These are phyloP conservation scores for sunflower (Helianthus annuus) DNA, from an alignment of 129 eudicot species.

Conservation along the genomic window DNA sequence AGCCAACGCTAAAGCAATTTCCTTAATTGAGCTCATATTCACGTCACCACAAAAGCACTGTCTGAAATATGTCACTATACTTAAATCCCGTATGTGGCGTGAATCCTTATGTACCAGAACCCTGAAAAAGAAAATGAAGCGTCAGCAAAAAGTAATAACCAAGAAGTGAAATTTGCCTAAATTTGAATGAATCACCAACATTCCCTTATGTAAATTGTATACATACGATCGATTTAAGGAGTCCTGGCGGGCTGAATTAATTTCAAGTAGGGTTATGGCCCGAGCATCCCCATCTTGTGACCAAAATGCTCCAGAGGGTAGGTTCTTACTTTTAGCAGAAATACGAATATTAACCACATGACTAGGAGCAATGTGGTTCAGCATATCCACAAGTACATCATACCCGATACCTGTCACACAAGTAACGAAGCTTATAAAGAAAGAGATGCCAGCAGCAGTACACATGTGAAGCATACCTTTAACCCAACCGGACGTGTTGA, in stretches of 20 bases:
- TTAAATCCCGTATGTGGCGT: constrained; percentile 67
- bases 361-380: constrained; percentile 65
- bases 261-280: constrained; percentile 53
- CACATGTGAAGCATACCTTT: constrained; percentile 61
- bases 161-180: neutral
- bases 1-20: constrained; percentile 76
- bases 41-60: constrained; percentile 70
- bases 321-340: constrained; percentile 70
- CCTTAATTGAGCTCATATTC: constrained; percentile 61
- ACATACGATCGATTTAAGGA: constrained; percentile 81
- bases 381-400: constrained; percentile 72
- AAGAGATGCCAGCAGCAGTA: neutral
- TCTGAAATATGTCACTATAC: constrained; percentile 75
- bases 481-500: constrained; percentile 97
- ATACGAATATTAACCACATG: constrained; percentile 82
- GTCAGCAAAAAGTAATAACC: constrained; percentile 6
- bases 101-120: constrained; percentile 72
- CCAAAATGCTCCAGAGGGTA: constrained; percentile 91
- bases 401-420: constrained; percentile 75
- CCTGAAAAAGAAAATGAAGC: constrained; percentile 41
- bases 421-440: neutral
- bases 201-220: neutral
- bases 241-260: constrained; percentile 75
- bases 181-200: neutral
- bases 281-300: constrained; percentile 47